Evolutionary conservation across 1,139 yeast genomes (phyloP).

Genomic region (Pichia sp.): DNA sequence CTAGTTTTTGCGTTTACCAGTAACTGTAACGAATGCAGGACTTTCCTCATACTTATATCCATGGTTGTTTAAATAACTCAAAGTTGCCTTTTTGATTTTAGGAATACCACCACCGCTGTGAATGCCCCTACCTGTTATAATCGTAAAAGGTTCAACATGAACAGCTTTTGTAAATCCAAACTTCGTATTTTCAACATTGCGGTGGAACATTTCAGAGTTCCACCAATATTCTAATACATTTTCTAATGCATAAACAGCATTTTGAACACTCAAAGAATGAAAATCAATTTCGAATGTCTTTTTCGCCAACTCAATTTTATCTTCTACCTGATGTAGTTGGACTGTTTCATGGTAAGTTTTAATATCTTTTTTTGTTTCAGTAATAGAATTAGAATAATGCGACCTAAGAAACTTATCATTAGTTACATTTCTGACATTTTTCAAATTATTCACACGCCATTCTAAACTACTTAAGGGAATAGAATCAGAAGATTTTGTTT

Average conservation of each 20-base stretch:
- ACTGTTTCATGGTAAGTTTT: neutral
- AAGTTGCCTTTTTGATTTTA: conserved; percentile 37
- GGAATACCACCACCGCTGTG: conserved; percentile 52
- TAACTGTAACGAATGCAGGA: conserved; percentile 39
- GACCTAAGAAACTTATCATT: conserved; percentile 5
- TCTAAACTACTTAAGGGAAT: neutral
- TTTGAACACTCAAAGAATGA: conserved; percentile 42
- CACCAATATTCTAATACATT: conserved; percentile 46
- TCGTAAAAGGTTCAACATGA: conserved; percentile 34
- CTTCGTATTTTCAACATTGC: conserved; percentile 37
- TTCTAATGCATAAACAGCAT: conserved; percentile 37
- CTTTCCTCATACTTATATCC: conserved; percentile 41
- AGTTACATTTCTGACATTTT: conserved; percentile 2
- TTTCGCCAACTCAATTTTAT: conserved; percentile 13
- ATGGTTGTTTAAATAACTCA: conserved; percentile 31
- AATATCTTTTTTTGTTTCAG: conserved; percentile 5
- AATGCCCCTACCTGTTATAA: conserved; percentile 59
- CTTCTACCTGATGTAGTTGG: conserved; percentile 4
- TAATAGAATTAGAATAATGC: conserved; percentile 2
- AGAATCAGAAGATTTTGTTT: neutral
- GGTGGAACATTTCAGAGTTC: conserved; percentile 38
- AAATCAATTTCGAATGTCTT: conserved; percentile 38
- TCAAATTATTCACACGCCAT: conserved; percentile 2
- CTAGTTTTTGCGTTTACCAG: conserved; percentile 31
- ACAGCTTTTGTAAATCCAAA: conserved; percentile 31